A percentile compares a stretch with the other conserved stretches of the same genome.
These are phyloP conservation scores for Cyberlindnera misumaiensis DNA, from an alignment of 805 yeast species.

Conservation along the genomic window DNA sequence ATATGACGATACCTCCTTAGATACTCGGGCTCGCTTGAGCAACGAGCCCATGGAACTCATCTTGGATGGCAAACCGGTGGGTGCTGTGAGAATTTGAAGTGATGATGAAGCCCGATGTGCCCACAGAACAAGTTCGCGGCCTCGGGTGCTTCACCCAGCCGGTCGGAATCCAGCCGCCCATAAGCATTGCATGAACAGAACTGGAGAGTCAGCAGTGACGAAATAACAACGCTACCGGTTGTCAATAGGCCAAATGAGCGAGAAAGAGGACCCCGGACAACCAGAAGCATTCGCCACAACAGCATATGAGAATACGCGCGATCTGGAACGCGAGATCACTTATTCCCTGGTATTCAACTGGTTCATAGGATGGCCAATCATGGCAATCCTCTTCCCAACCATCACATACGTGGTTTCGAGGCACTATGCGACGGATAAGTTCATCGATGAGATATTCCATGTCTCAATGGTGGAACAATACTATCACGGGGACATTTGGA, in stretches of 20 bases:
- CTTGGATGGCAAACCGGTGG: too few relatives aligned
- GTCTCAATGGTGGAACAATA: slow-evolving; percentile 70
- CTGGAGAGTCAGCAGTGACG: too few relatives aligned
- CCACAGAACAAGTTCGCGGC: too few relatives aligned
- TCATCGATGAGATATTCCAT: slow-evolving; percentile 80
- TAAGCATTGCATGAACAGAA: too few relatives aligned
- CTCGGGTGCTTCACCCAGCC: too few relatives aligned
- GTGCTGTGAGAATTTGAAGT: too few relatives aligned
- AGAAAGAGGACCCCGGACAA: background rate
- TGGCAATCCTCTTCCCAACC: slow-evolving; percentile 20
- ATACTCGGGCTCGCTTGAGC: background rate
- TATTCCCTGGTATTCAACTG: slow-evolving; percentile 24
- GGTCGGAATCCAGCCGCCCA: too few relatives aligned
- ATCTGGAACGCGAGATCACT: slow-evolving; percentile 22
- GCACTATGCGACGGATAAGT: slow-evolving; percentile 25
- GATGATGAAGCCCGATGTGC: too few relatives aligned
- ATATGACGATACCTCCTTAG: background rate
- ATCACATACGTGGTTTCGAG: slow-evolving; percentile 25
- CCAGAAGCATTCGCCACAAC: slow-evolving; percentile 1
- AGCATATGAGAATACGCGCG: slow-evolving; percentile 10
- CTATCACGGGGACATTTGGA: slow-evolving; percentile 49
- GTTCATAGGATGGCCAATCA: slow-evolving; percentile 26
- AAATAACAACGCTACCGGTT: too few relatives aligned
- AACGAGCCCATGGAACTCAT: background rate
- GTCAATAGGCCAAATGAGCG: background rate